Percentiles rank a stretch among this genome's conserved stretches.
phyloP scores from a whole-genome alignment of 2,329 filamentous ascomycete genomes.

The Elsinoe necatrix region DNA sequence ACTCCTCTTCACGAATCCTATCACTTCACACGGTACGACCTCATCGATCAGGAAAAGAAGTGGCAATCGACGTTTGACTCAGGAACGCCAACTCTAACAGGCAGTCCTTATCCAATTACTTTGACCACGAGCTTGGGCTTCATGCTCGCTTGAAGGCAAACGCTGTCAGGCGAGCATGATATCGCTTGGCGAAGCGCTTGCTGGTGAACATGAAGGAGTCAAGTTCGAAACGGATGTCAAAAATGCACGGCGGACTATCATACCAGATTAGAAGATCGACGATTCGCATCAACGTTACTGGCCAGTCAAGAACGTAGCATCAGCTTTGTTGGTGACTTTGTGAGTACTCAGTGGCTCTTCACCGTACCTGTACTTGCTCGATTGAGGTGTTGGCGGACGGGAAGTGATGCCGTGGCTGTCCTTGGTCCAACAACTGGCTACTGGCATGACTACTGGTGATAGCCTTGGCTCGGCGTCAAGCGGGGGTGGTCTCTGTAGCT shows the following conservation, averaged over 20 bases:
- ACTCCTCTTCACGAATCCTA: background rate
- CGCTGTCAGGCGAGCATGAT: constrained; percentile 2
- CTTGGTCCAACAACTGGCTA: background rate
- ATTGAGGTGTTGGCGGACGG: background rate
- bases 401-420: background rate
- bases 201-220: background rate
- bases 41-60: background rate
- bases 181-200: background rate
- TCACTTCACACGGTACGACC: background rate
- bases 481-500: background rate
- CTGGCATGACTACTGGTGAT: background rate
- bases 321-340: background rate
- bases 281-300: background rate
- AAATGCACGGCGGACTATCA: background rate
- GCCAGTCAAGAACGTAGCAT: background rate
- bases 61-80: background rate
- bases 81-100: constrained; percentile 4
- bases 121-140: constrained; percentile 3
- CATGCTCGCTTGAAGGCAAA: constrained; percentile 7
- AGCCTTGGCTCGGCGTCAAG: background rate
- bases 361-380: background rate
- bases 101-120: constrained; percentile 6
- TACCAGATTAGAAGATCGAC: constrained; percentile 4
- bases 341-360: background rate
- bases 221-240: background rate